phyloP scores from a whole-genome alignment of 2,329 filamentous ascomycete genomes.

The Chrysoporthe deuterocubensis region DNA sequence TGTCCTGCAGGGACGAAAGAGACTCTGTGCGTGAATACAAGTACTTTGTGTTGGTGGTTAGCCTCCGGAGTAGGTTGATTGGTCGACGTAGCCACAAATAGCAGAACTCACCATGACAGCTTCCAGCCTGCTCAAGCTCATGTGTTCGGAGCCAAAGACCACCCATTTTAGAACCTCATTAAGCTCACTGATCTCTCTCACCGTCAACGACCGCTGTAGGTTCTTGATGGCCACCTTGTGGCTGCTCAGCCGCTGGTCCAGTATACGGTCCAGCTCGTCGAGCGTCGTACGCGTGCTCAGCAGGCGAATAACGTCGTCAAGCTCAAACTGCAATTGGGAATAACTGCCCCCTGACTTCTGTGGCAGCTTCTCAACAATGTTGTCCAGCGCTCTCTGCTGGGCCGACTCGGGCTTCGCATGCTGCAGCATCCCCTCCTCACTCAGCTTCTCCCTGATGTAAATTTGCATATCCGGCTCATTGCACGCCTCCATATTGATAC shows the following conservation, averaged over 20 bases:
- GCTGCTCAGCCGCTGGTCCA: slow-evolving; percentile 32
- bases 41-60: slow-evolving; percentile 23
- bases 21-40: slow-evolving; percentile 33
- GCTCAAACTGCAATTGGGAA: slow-evolving; percentile 29
- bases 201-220: slow-evolving; percentile 32
- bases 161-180: slow-evolving; percentile 37
- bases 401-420: slow-evolving; percentile 30
- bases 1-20: slow-evolving; percentile 30
- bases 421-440: slow-evolving; percentile 28
- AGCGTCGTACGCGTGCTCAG: slow-evolving; percentile 30
- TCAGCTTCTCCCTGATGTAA: slow-evolving; percentile 31
- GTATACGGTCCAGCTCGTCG: slow-evolving; percentile 29
- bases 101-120: slow-evolving; percentile 31
- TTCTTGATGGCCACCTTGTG: slow-evolving; percentile 33
- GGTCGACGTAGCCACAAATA: not conserved
- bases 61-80: not conserved
- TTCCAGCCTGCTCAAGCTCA: slow-evolving; percentile 33
- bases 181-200: slow-evolving; percentile 33
- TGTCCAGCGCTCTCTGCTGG: slow-evolving; percentile 31
- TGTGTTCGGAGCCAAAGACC: slow-evolving; percentile 25
- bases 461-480: slow-evolving; percentile 33
- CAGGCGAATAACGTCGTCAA: slow-evolving; percentile 31
- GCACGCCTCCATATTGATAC: slow-evolving; percentile 31
- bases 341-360: slow-evolving; percentile 30
- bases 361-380: slow-evolving; percentile 32